Base-by-base conservation (phyloP, 1,139 yeast genomes). In the Pneumocystis wakefieldiae region DNA sequence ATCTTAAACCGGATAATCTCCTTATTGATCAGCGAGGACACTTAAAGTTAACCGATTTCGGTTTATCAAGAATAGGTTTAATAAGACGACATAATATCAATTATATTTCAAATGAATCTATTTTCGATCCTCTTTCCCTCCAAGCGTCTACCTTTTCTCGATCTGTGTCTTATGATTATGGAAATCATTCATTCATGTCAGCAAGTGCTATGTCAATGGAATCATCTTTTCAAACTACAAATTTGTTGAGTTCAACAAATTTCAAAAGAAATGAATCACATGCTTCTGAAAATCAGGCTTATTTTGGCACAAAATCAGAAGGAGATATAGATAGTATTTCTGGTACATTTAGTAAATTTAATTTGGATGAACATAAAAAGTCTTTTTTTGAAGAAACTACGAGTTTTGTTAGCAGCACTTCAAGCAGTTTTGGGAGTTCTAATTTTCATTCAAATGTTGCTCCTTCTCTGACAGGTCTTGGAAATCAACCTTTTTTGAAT, bases 41-140 rank as follows among this genome's bases (percentile, higher is more conserved):
- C 75, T 75, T 92, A 68, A 94, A 92, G 73, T 76, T 94, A 67
- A 91, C 97, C 0, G 98, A 94, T 75, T 94, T 94, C 76, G 99
- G 98, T 0, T 78, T 94, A 61, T 87, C 96, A 4, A 78, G 96
- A 71, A 84, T 90, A 78, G 97, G 97, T 32, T 81, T 91, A 61
- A 83, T 89, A 53, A 87, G 91, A 55, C 83, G 97, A 73, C 78
- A 78, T 59, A 71, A 73, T 41, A 79, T 79, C 57, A 68, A 83
- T 5, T 59, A 64, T 36, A 61, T 57, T 12, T 61, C 66, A 4
- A 64, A 64, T 42, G 55, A 62, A 17, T 57, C 61, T 32, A 32
- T 42, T 19, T 32, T 62, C 15, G 36, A 36, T 2, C 62, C 59
- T 38, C 24, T 39, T 19, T 53, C 41, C 5, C 53, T 36, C 12